Conservation (phyloP, 2,329 filamentous ascomycete species). For the Fusarium sp. region DNA sequence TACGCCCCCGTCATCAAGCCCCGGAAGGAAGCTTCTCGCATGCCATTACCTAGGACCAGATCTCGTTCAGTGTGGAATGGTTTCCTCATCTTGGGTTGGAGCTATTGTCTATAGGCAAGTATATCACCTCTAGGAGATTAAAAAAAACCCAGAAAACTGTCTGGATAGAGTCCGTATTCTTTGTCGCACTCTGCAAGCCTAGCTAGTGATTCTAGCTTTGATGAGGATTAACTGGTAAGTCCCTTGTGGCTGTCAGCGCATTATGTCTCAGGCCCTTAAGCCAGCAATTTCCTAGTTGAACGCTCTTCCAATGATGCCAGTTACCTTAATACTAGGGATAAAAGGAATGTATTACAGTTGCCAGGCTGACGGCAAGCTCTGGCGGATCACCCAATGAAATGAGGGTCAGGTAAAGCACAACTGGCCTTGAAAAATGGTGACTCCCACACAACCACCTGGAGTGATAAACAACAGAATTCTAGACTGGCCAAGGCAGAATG, state of each 20-base stretch:
- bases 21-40: neutral
- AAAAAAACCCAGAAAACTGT: too few relatives aligned
- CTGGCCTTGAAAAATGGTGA: neutral
- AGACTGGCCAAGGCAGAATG: neutral
- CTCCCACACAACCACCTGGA: neutral
- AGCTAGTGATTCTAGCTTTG: too few relatives aligned
- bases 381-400: neutral
- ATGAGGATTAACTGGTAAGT: too few relatives aligned
- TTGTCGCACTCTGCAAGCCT: too few relatives aligned
- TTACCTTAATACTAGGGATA: too few relatives aligned
- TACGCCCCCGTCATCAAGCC: neutral
- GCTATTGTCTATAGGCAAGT: neutral
- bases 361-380: neutral
- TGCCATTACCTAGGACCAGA: neutral
- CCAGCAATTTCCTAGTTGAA: too few relatives aligned
- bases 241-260: too few relatives aligned
- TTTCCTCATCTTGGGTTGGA: neutral
- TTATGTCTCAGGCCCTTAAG: too few relatives aligned
- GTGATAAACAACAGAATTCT: neutral
- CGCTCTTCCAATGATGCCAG: too few relatives aligned
- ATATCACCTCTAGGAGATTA: neutral
- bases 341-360: too few relatives aligned
- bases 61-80: neutral
- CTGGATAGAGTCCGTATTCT: too few relatives aligned
- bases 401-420: neutral